phyloP scores from a whole-genome alignment of 129 eudicot species.

The Calendula officinalis region DNA sequence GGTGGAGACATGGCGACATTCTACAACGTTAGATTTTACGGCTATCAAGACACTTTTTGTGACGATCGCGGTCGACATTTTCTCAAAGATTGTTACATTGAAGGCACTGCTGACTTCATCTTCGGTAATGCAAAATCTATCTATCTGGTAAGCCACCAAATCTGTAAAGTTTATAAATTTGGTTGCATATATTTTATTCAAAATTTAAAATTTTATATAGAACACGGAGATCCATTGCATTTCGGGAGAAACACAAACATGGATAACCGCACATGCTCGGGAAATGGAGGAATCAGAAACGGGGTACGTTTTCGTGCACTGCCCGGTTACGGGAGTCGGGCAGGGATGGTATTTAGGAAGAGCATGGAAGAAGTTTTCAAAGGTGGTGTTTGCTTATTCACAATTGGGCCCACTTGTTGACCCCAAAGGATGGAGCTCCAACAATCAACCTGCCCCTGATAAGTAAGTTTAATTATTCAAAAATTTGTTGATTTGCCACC shows the following conservation, averaged over 20 bases:
- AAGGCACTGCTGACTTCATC: slow-evolving; percentile 73
- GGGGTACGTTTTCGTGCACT: slow-evolving; percentile 51
- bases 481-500: too few relatives aligned
- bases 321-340: slow-evolving; percentile 50
- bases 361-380: slow-evolving; percentile 52
- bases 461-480: slow-evolving; percentile 22
- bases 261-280: slow-evolving; percentile 65
- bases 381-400: slow-evolving; percentile 50
- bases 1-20: slow-evolving; percentile 54
- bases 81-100: slow-evolving; percentile 65
- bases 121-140: slow-evolving; percentile 56
- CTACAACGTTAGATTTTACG: slow-evolving; percentile 47
- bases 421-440: slow-evolving; percentile 64
- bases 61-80: slow-evolving; percentile 64
- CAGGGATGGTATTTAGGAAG: slow-evolving; percentile 44
- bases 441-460: slow-evolving; percentile 20
- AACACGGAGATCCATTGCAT: slow-evolving; percentile 46
- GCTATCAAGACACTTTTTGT: slow-evolving; percentile 69
- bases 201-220: slow-evolving; percentile 12
- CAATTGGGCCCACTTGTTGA: slow-evolving; percentile 38
- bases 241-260: slow-evolving; percentile 36
- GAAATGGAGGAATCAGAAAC: slow-evolving; percentile 15
- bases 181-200: neutral
- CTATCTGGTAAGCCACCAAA: slow-evolving; percentile 38
- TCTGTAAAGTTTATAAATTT: neutral